Evolutionary conservation across 352 stramenopile genomes (phyloP), one percentile per base, ranked within the genome.

Genomic region (Thalassiosira livingstoniorum): DNA sequence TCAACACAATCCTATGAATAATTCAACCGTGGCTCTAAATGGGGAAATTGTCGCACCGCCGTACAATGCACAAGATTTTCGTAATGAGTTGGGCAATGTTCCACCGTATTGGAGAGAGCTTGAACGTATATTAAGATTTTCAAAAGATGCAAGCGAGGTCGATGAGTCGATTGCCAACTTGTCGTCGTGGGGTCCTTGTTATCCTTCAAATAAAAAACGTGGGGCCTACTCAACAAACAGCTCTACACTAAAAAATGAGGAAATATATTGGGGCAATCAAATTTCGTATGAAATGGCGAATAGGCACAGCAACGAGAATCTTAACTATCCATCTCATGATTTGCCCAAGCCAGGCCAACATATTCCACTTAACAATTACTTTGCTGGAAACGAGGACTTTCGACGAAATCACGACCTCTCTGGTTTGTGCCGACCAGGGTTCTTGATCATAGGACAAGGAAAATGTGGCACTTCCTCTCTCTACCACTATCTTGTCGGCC

Each of bases 381-480:
- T 60, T 43, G 27, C 54, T 43, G 67, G 67, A 66, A 66, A 75
- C n/a, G 23, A 75, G 42, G 67, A 75, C n/a, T 10, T 65, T 32
- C 15, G 23, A 2, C 0, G 34, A 34, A 75, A 75, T 23, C 53
- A 13, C 70, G 23, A 69, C 45, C 43, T 77, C 2, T 25, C 18
- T 65, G 85, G 81, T 35, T 58, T 82, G 7, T 94, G 90, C 72
- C 70, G 83, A 32, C 90, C 90, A 53, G 84, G 83, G 4, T 94
- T 93, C 66, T 53, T 94, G 2, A 93, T 94, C 68, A 87, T 94
- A 55, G 90, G 90, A 34, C 79, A 87, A 57, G 90, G 87, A 57
- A 94, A 94, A 81, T 94, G 90, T 82, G 90, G 87, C 27, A 94
- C 90, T 21, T 87, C 73, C 29, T 90, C 78, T 51, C 73, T 94